Percentiles rank a stretch among this genome's conserved stretches.
phyloP scores from a whole-genome alignment of 768 basidiomycete genomes.

The Trametes maxima region DNA sequence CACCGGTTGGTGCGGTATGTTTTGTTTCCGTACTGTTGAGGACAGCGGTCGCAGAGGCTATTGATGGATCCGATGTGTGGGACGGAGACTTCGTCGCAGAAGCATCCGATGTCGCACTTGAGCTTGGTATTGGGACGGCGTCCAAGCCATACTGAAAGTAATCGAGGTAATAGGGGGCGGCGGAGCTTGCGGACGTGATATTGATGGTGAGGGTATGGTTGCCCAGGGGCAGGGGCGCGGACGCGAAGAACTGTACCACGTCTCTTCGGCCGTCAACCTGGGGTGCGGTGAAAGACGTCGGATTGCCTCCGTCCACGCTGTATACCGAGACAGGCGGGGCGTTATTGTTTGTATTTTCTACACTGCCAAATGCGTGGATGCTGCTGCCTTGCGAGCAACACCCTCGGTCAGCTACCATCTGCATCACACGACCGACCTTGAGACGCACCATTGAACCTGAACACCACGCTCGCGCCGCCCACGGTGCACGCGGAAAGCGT shows the following conservation, averaged over 20 bases:
- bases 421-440: not conserved
- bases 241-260: not conserved
- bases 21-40: not conserved
- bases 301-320: conserved; percentile 5
- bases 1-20: not conserved
- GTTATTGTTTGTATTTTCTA: not conserved
- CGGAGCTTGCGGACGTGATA: not conserved
- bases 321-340: not conserved
- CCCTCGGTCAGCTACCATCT: not conserved
- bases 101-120: too few relatives aligned
- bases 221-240: not conserved
- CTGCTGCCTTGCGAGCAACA: not conserved
- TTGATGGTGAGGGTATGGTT: conserved; percentile 3
- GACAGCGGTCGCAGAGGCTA: not conserved
- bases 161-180: conserved; percentile 1
- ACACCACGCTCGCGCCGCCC: conserved; percentile 1
- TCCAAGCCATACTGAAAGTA: not conserved
- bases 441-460: conserved; percentile 1
- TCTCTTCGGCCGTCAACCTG: not conserved
- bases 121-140: not conserved
- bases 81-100: not conserved
- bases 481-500: not conserved
- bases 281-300: conserved; percentile 1
- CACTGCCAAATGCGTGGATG: not conserved
- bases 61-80: not conserved